Base-by-base conservation (phyloP, 208 protist species). In the Acanthamoeba lenticulata region DNA sequence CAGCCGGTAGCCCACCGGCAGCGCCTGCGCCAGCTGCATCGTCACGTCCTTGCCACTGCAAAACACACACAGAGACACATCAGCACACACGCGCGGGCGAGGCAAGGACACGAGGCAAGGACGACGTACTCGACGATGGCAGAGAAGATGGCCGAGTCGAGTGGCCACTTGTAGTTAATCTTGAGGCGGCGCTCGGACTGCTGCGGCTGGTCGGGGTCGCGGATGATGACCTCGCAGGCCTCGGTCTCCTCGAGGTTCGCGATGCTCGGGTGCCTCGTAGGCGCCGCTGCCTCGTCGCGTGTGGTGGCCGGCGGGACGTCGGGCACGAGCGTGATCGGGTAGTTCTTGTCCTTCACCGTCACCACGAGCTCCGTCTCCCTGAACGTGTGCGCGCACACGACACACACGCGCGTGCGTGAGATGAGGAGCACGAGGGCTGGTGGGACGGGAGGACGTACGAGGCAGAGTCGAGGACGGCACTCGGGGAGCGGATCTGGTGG, bases 111-210 rank as follows among this genome's bases (percentile, higher is more conserved):
- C n/a, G n/a, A n/a, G n/a, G n/a, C n/a, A n/a, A n/a, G n/a, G n/a
- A n/a, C n/a, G n/a, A 60, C 9, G 79, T 88, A 94, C 65, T 86
- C 60, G 27, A 94, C 44, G 24, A 95, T 45, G 17, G 83, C 57
- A 57, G n/a, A 90, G 42, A 45, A 47, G 32, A 94, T 40, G 29
- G 47, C 24, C 1, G 77, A 88, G 77, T 88, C 77, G 45, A 88
- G 45, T 42, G n/a, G 42, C 77, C 77, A 88, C 77, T 88, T 36
- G 77, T 62, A 88, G 40, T 60, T 49, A 32, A 88, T 19, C 29
- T 34, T 29, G n/a, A 88, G 42, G 1, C 45, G 47, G 77, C 45
- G 45, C 77, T 88, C 47, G n/a, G n/a, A n/a, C n/a, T n/a, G n/a
- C n/a, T n/a, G n/a, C n/a, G n/a, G n/a, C 40, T 88, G 21, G n/a